These are phyloP conservation scores for Aspergillus saccharolyticus DNA, from an alignment of 495 filamentous ascomycete species.

Conservation along the genomic window DNA sequence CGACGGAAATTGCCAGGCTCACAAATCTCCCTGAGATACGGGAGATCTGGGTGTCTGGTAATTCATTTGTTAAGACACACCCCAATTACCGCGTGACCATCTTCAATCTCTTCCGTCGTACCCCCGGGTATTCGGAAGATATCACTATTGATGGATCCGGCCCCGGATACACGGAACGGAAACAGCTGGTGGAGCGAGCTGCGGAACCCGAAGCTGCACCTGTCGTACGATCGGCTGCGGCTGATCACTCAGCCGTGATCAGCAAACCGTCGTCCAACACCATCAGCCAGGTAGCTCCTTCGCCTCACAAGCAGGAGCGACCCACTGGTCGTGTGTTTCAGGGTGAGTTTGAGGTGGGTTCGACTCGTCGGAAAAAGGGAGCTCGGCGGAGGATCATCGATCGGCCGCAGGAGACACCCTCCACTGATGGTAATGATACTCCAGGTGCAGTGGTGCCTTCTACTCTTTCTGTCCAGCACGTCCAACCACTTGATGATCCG, in stretches of 20 bases:
- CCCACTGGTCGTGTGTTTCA: conserved; percentile 1
- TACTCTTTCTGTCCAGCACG: conserved; percentile 28
- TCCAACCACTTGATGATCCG: conserved; percentile 28
- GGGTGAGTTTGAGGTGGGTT: conserved; percentile 30
- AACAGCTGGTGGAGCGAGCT: conserved; percentile 76
- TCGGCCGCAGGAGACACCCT: conserved; percentile 60
- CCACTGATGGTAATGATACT: conserved; percentile 30
- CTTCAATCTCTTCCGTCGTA: conserved; percentile 94
- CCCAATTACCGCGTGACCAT: conserved; percentile 79
- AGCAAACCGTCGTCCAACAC: conserved; percentile 44
- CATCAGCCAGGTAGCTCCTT: conserved; percentile 7
- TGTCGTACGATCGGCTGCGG: conserved; percentile 62
- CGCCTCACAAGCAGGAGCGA: conserved; percentile 1
- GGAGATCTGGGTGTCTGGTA: conserved; percentile 85
- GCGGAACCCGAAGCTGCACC: conserved; percentile 69
- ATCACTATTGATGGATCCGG: conserved; percentile 80
- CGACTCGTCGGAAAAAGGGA: conserved; percentile 45
- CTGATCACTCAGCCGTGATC: conserved; percentile 53
- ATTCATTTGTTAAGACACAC: conserved; percentile 87
- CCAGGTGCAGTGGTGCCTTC: conserved; percentile 27
- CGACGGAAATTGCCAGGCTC: conserved; percentile 81
- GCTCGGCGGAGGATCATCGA: conserved; percentile 77
- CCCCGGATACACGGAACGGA: conserved; percentile 76
- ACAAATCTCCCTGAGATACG: conserved; percentile 86
- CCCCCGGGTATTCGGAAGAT: conserved; percentile 85